Percentiles rank a stretch among this genome's conserved stretches.
These are phyloP conservation scores for Tricholoma terreum DNA, from an alignment of 768 basidiomycete genomes.

Conservation along the genomic window DNA sequence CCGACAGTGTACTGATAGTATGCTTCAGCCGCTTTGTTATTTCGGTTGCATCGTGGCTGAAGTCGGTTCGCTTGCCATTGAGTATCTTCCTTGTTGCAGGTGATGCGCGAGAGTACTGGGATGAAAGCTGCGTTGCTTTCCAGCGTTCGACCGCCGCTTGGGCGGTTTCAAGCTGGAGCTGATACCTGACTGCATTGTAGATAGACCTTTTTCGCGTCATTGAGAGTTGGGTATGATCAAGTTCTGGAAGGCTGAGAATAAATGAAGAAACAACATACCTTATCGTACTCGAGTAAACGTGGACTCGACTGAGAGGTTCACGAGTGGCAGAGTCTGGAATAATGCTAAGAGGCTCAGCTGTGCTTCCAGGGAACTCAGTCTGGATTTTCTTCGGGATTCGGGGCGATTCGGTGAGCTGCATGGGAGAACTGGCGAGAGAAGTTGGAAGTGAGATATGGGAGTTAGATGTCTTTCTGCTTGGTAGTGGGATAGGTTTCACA, in stretches of 20 bases:
- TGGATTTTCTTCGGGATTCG: conserved; percentile 1
- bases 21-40: conserved; percentile 18
- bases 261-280: conserved; percentile 13
- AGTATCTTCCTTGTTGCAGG: conserved; percentile 26
- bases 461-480: background rate
- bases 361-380: conserved; percentile 9
- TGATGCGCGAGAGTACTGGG: conserved; percentile 26
- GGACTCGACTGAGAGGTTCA: conserved; percentile 11
- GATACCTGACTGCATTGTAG: conserved; percentile 25
- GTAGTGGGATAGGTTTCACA: background rate
- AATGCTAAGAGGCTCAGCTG: conserved; percentile 4
- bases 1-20: conserved; percentile 22
- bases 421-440: too few relatives aligned
- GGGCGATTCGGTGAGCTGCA: background rate
- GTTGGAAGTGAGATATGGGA: background rate
- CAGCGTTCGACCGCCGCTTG: conserved; percentile 23
- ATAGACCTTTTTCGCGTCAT: conserved; percentile 18
- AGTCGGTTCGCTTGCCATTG: conserved; percentile 15
- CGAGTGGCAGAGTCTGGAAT: conserved; percentile 7
- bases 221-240: background rate
- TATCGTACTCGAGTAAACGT: conserved; percentile 18
- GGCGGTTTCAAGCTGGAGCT: conserved; percentile 20
- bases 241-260: background rate
- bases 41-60: conserved; percentile 14
- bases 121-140: conserved; percentile 29